Evolutionary conservation across 2,329 filamentous ascomycete genomes (phyloP).

Genomic region (Penicillium capsulatum): DNA sequence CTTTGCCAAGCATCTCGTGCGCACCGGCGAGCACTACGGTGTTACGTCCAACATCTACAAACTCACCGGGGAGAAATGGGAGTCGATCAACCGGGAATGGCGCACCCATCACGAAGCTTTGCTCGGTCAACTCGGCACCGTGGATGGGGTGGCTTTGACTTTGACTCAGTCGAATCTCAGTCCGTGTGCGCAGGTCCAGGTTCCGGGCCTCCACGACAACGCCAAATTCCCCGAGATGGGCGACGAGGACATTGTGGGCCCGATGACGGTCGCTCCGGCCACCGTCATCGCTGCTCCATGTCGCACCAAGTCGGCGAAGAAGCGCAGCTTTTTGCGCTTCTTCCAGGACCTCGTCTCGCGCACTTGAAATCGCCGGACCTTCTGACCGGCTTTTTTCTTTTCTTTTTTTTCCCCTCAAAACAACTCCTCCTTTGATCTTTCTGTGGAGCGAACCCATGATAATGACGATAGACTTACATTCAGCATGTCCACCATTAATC

Average conservation of each 20-base stretch:
- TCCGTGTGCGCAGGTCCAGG: slow-evolving; percentile 49
- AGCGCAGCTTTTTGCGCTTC: slow-evolving; percentile 44
- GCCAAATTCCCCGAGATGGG: slow-evolving; percentile 86
- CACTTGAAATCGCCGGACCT: slow-evolving; percentile 15
- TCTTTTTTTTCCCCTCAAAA: background rate
- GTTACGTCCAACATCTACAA: slow-evolving; percentile 82
- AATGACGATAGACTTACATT: slow-evolving; percentile 26
- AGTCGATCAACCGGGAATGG: slow-evolving; percentile 72
- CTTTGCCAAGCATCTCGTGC: slow-evolving; percentile 82
- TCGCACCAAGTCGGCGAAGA: slow-evolving; percentile 39
- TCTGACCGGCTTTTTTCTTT: slow-evolving; percentile 1
- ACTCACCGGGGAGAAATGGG: slow-evolving; percentile 85
- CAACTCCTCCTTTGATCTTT: too few relatives aligned
- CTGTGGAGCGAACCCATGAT: slow-evolving; percentile 18
- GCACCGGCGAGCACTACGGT: slow-evolving; percentile 86
- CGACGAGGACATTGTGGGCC: slow-evolving; percentile 88
- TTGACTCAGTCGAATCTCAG: slow-evolving; percentile 38
- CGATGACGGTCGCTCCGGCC: slow-evolving; percentile 61
- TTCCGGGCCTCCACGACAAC: slow-evolving; percentile 46
- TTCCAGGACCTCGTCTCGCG: slow-evolving; percentile 41
- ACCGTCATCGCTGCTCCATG: slow-evolving; percentile 42
- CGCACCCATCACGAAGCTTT: slow-evolving; percentile 64
- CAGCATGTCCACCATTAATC: background rate
- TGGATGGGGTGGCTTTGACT: slow-evolving; percentile 35
- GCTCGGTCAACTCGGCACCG: slow-evolving; percentile 47